Conservation (phyloP, 257 asterid species). For the Ophiorrhiza pumila region DNA sequence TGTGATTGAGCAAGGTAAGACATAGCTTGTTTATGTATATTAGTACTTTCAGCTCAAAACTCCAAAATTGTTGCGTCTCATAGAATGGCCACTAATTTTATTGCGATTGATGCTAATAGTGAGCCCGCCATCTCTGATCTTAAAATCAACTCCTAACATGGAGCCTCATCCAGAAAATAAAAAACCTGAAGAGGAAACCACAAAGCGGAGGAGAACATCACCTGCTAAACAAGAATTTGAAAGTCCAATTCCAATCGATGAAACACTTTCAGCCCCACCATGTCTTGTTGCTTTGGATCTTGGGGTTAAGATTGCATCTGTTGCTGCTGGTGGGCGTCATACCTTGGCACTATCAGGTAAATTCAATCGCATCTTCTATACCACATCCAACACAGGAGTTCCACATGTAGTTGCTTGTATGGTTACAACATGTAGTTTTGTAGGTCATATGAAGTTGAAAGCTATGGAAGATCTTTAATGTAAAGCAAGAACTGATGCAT, state of each 20-base stretch:
- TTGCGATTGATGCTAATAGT: constrained; percentile 24
- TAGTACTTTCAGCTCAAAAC: neutral
- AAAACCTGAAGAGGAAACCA: constrained; percentile 43
- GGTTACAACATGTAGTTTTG: constrained; percentile 49
- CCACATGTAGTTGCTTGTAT: constrained; percentile 29
- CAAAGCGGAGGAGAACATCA: constrained; percentile 49
- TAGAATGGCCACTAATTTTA: constrained; percentile 18
- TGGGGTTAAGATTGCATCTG: constrained; percentile 63
- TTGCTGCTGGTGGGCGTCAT: constrained; percentile 88
- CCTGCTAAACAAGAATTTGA: constrained; percentile 48
- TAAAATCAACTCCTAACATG: constrained; percentile 32
- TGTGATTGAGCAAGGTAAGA: constrained; percentile 49
- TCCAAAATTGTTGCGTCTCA: neutral
- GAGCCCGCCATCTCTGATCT: constrained; percentile 39
- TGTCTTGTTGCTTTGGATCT: constrained; percentile 61
- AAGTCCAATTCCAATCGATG: constrained; percentile 42
- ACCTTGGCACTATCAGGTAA: constrained; percentile 70
- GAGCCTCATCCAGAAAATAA: constrained; percentile 38
- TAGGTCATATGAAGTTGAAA: constrained; percentile 59
- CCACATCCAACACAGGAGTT: constrained; percentile 12
- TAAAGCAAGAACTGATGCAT: constrained; percentile 65
- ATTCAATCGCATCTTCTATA: constrained; percentile 16
- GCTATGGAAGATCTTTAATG: constrained; percentile 50
- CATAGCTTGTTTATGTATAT: neutral
- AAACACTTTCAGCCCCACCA: constrained; percentile 64